Conservation (phyloP, 148 eudicot genomes). For the Heliosperma pusillum region DNA sequence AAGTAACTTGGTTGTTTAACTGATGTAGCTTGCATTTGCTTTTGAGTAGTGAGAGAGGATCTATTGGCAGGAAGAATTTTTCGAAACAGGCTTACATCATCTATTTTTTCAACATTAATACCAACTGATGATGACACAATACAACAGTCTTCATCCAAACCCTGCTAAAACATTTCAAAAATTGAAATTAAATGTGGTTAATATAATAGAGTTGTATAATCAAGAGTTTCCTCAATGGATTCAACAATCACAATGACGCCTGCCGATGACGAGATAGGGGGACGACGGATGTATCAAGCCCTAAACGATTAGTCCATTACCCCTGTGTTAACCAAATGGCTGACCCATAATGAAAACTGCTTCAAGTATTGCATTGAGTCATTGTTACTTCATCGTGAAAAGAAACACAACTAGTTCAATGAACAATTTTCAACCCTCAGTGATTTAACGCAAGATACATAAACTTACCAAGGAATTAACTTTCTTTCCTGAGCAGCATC, state of each 20-base stretch:
- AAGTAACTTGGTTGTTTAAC: constrained; percentile 35
- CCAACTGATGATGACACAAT: constrained; percentile 32
- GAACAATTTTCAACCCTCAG: neutral
- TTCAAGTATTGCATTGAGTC: neutral
- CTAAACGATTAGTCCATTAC: neutral
- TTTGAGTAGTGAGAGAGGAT: constrained; percentile 42
- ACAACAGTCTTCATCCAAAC: constrained; percentile 29
- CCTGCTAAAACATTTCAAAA: constrained; percentile 36
- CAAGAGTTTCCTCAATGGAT: neutral
- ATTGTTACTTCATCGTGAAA: neutral
- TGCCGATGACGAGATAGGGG: too few relatives aligned
- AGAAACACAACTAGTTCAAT: neutral
- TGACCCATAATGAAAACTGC: neutral
- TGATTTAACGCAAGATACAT: neutral
- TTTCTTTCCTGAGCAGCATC: constrained; percentile 35
- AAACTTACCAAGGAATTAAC: constrained; percentile 39
- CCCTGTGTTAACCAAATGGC: neutral
- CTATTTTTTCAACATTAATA: constrained; percentile 31
- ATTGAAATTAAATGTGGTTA: constrained; percentile 5
- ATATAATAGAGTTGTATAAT: neutral
- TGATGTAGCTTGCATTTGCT: constrained; percentile 28
- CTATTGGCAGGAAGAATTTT: constrained; percentile 81
- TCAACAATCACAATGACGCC: neutral
- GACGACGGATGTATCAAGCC: neutral
- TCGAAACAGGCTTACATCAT: constrained; percentile 27